Percentiles rank a stretch among this genome's conserved stretches.
Evolutionary conservation across 2,329 filamentous ascomycete genomes (phyloP).

Genomic region (Didymella glomerata): DNA sequence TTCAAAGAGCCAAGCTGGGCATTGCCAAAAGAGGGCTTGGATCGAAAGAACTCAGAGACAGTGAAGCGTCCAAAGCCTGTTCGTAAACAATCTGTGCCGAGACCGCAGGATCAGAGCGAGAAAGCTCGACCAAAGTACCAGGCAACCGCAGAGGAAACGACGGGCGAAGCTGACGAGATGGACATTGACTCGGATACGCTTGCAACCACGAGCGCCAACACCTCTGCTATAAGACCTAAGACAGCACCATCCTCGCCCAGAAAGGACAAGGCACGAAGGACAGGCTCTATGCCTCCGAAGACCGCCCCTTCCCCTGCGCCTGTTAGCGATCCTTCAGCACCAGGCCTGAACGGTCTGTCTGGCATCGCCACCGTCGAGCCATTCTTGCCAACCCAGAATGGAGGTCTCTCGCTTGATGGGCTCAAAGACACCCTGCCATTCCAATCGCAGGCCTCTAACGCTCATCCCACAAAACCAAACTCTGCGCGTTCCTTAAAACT

Average conservation of each 20-base stretch:
- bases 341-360: slow-evolving; percentile 56
- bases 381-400: slow-evolving; percentile 55
- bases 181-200: slow-evolving; percentile 56
- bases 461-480: slow-evolving; percentile 53
- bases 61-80: slow-evolving; percentile 39
- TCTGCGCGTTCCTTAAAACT: slow-evolving; percentile 55
- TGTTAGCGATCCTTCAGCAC: slow-evolving; percentile 24
- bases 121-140: slow-evolving; percentile 42
- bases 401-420: slow-evolving; percentile 63
- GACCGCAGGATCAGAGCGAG: slow-evolving; percentile 41
- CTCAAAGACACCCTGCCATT: slow-evolving; percentile 66
- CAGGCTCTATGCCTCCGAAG: slow-evolving; percentile 19
- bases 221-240: slow-evolving; percentile 18
- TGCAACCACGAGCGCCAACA: slow-evolving; percentile 24
- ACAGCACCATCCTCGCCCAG: slow-evolving; percentile 17
- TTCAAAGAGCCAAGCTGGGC: slow-evolving; percentile 56
- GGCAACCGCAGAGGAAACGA: slow-evolving; percentile 42
- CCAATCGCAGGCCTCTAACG: slow-evolving; percentile 60
- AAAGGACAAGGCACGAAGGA: slow-evolving; percentile 16
- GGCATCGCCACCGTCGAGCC: slow-evolving; percentile 61
- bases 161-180: slow-evolving; percentile 54
- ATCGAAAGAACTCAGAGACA: slow-evolving; percentile 40
- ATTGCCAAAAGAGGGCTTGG: slow-evolving; percentile 44
- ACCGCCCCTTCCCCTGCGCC: slow-evolving; percentile 27
- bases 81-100: slow-evolving; percentile 46